Base-by-base conservation (phyloP, 257 asterid genomes). In the Jacaranda mimosifolia region DNA sequence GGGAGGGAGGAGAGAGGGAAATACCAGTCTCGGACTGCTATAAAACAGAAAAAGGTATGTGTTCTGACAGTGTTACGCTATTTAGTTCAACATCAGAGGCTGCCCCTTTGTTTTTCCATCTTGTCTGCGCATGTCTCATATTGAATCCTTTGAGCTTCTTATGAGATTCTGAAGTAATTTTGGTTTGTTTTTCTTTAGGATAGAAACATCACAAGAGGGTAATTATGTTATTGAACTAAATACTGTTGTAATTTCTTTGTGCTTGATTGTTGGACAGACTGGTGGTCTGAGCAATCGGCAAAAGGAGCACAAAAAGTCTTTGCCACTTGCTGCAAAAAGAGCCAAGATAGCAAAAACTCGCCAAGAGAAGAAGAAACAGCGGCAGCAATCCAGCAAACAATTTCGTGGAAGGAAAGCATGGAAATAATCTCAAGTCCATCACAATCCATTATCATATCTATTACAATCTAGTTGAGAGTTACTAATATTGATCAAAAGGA, bases 341-440 rank as follows among this genome's bases (percentile, higher is more conserved):
- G 74, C 85, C 18, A 89, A 77, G 82, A 80, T 87, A 7, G 68
- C 88, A 39, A 87, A 64, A 83, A 73, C 88, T 46, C 88, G 92
- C 32, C 51, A 40, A 17, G 84, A 82, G 68, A 93, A 87, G 83
- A 91, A 88, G 91, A 91, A 18, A 69, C 77, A 75, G 59, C 75
- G 74, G 42, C 73, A 71, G 13, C 82, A 80, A 0, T 40, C 94
- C 2, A 89, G 91, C 82, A 93, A 88, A 65, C 97, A 95, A 65
- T 91, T 91, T 80, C 94, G 97, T 21, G 99, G 98, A 52, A 89
- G 91, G 83, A 95, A 93, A 86, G 99, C 99, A 67, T 95, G 99
- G 99, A 95, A 95, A 77, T 90, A 85, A 77, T 77, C 21, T 15
- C 32, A 26, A 26, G 32, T 2, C 32, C 32, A n/a, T 26, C 32